Conservation (phyloP, 768 basidiomycete species). For the Dentipellis sp. region DNA sequence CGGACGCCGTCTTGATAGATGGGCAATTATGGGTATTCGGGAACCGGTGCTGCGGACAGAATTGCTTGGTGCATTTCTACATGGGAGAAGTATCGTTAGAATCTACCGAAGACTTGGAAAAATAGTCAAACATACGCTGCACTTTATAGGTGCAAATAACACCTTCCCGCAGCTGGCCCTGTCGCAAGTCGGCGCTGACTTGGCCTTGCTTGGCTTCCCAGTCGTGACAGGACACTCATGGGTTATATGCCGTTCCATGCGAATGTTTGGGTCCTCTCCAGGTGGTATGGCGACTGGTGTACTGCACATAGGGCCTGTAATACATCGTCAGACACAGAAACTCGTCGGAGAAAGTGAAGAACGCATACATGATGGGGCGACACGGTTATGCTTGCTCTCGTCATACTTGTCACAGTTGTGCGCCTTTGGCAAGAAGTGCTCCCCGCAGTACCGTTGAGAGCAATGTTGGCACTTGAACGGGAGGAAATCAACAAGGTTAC, state of each 20-base stretch:
- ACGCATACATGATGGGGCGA: conserved; percentile 65
- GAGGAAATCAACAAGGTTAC: conserved; percentile 72
- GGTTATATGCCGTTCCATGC: conserved; percentile 70
- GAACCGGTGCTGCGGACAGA: conserved; percentile 74
- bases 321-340: background rate
- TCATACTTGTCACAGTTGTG: conserved; percentile 69
- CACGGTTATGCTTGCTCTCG: conserved; percentile 57
- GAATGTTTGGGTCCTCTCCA: conserved; percentile 71
- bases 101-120: no score
- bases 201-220: conserved; percentile 40
- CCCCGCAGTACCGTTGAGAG: conserved; percentile 57
- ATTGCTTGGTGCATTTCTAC: conserved; percentile 64
- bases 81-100: background rate
- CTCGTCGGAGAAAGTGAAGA: background rate
- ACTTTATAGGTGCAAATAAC: conserved; percentile 64
- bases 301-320: conserved; percentile 66
- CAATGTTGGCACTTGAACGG: conserved; percentile 87
- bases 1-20: conserved; percentile 12
- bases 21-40: conserved; percentile 61
- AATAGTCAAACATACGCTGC: conserved; percentile 44
- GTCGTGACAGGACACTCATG: conserved; percentile 62
- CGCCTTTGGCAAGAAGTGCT: conserved; percentile 63
- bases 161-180: conserved; percentile 60
- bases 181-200: conserved; percentile 49
- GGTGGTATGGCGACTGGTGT: conserved; percentile 65